Evolutionary conservation across 495 filamentous ascomycete species (phyloP).

Genomic region (Trichoderma parareesei): DNA sequence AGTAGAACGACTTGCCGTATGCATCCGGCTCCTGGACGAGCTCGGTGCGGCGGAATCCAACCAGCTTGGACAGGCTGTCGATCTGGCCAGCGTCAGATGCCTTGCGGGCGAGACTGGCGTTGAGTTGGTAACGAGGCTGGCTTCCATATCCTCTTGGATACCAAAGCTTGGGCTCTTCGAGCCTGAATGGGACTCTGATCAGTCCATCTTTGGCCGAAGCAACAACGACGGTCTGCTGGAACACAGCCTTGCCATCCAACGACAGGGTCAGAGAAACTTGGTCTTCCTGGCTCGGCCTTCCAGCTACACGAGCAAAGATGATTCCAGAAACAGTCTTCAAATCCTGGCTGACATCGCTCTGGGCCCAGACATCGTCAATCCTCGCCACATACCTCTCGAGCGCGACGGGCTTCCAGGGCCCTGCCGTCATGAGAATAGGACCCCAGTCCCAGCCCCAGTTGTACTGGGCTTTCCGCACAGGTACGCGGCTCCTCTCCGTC

Average conservation of each 20-base stretch:
- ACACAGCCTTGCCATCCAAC: neutral
- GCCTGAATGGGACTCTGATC: slow-evolving; percentile 33
- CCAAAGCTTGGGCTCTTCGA: slow-evolving; percentile 53
- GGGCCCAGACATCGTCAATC: slow-evolving; percentile 47
- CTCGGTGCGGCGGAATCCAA: slow-evolving; percentile 57
- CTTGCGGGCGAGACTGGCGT: slow-evolving; percentile 30
- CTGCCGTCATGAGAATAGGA: slow-evolving; percentile 60
- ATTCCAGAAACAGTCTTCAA: neutral
- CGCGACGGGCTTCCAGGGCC: slow-evolving; percentile 62
- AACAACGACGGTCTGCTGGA: slow-evolving; percentile 21
- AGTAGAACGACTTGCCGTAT: slow-evolving; percentile 60
- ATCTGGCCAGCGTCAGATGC: slow-evolving; percentile 19
- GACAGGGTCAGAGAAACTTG: neutral
- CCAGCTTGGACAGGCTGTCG: slow-evolving; percentile 35
- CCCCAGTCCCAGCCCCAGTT: slow-evolving; percentile 75
- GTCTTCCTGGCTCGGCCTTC: neutral
- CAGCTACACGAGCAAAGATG: neutral
- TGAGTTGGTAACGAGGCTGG: slow-evolving; percentile 54
- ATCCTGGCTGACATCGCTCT: slow-evolving; percentile 35
- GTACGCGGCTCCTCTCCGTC: slow-evolving; percentile 34
- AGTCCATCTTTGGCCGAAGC: slow-evolving; percentile 19
- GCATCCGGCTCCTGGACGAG: slow-evolving; percentile 51
- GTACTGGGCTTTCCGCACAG: slow-evolving; percentile 41
- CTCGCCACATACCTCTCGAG: slow-evolving; percentile 54
- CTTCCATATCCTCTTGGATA: slow-evolving; percentile 61